Percentiles rank a stretch among this genome's conserved stretches.
These are phyloP conservation scores for Echinosophora koreensis DNA, from an alignment of 306 rosid genomes.

Conservation along the genomic window DNA sequence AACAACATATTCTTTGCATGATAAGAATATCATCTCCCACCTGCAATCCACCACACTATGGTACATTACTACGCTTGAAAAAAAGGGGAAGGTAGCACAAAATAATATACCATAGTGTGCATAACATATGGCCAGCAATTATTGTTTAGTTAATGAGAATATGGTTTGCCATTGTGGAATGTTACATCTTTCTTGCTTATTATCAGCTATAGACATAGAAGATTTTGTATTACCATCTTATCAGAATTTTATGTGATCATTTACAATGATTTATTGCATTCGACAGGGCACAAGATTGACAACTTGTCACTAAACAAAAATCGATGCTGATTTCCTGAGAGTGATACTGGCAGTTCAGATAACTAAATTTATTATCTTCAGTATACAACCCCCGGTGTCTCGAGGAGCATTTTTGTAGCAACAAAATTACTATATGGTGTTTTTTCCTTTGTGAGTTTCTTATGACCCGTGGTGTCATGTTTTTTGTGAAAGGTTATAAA, in stretches of 20 bases:
- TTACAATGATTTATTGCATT: slow-evolving; percentile 35
- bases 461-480: not conserved
- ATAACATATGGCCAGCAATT: not conserved
- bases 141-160: slow-evolving; percentile 19
- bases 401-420: not conserved
- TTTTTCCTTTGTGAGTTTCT: not conserved
- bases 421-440: not conserved
- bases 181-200: slow-evolving; percentile 1
- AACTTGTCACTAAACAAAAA: not conserved
- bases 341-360: not conserved
- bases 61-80: no score
- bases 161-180: not conserved
- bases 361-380: not conserved
- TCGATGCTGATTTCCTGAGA: slow-evolving; percentile 27
- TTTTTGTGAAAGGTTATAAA: slow-evolving; percentile 2
- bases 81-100: not conserved
- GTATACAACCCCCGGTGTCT: slow-evolving; percentile 1
- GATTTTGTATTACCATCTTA: slow-evolving; percentile 57
- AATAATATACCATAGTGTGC: slow-evolving; percentile 14
- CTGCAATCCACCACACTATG: not conserved
- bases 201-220: slow-evolving; percentile 49
- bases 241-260: slow-evolving; percentile 44
- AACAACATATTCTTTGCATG: not conserved
- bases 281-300: slow-evolving; percentile 27
- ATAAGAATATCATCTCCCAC: not conserved